phyloP scores from a whole-genome alignment of 2,329 filamentous ascomycete genomes.

The Sporothrix pallida region DNA sequence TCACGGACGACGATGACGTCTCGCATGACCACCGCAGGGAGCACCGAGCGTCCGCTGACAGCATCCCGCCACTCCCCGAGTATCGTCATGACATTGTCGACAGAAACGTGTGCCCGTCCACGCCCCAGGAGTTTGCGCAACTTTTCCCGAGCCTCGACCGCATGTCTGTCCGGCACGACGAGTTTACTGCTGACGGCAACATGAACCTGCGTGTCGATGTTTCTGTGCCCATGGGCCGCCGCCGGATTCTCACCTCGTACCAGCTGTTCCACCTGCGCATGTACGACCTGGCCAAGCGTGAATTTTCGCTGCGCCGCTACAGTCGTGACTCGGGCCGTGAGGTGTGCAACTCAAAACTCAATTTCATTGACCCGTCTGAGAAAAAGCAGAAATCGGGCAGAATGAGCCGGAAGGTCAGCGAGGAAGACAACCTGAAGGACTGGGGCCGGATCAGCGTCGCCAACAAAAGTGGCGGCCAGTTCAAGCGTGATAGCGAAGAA shows the following conservation, averaged over 20 bases:
- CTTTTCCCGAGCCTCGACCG: conserved; percentile 86
- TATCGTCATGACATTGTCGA: conserved; percentile 68
- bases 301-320: conserved; percentile 90
- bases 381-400: conserved; percentile 51
- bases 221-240: conserved; percentile 60
- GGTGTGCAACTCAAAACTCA: conserved; percentile 82
- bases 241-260: conserved; percentile 66
- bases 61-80: conserved; percentile 60
- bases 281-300: conserved; percentile 83
- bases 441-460: conserved; percentile 34
- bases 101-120: conserved; percentile 73
- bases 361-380: conserved; percentile 64
- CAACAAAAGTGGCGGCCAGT: neutral
- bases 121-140: conserved; percentile 78
- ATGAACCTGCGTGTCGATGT: conserved; percentile 95
- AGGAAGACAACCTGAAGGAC: conserved; percentile 41
- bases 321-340: conserved; percentile 91
- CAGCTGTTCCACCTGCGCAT: conserved; percentile 93
- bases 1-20: conserved; percentile 31
- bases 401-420: conserved; percentile 44
- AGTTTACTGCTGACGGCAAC: conserved; percentile 88
- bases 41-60: conserved; percentile 37
- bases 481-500: conserved; percentile 25
- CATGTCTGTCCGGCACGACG: conserved; percentile 85
- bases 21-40: conserved; percentile 37